These are phyloP conservation scores for Metschnikowia santaceciliae DNA, from an alignment of 805 yeast species.

Conservation along the genomic window DNA sequence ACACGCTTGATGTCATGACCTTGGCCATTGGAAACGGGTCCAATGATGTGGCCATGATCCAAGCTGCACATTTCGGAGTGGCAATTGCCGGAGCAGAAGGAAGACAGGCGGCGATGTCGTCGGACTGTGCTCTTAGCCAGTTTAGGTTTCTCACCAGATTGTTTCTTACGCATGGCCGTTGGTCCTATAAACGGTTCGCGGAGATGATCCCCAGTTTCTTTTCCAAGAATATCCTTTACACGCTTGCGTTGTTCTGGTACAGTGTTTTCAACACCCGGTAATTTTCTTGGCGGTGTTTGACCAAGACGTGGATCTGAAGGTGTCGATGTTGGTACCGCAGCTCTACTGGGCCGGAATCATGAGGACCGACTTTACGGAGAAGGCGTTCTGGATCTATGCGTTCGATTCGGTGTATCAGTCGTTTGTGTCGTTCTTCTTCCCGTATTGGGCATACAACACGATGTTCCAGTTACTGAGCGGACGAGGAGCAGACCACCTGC, in stretches of 20 bases:
- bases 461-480: constrained; percentile 48
- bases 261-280: constrained; percentile 68
- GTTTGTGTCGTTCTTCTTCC: constrained; percentile 62
- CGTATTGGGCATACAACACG: constrained; percentile 51
- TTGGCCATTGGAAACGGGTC: constrained; percentile 85
- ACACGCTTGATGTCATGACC: constrained; percentile 65
- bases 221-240: constrained; percentile 71
- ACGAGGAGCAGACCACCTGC: constrained; percentile 63
- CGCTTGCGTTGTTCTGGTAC: constrained; percentile 73
- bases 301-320: constrained; percentile 67
- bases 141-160: constrained; percentile 64
- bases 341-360: constrained; percentile 65
- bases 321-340: constrained; percentile 66
- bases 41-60: constrained; percentile 85
- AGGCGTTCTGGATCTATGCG: constrained; percentile 59
- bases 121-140: constrained; percentile 80
- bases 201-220: constrained; percentile 79
- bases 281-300: constrained; percentile 69
- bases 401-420: constrained; percentile 71
- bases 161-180: constrained; percentile 75
- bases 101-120: constrained; percentile 81
- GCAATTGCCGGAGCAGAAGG: constrained; percentile 90
- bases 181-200: constrained; percentile 72
- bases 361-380: constrained; percentile 58
- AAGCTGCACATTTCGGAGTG: constrained; percentile 79